A percentile compares a stretch with the other conserved stretches of the same genome.
These are phyloP conservation scores for Sporormia fimetaria DNA, from an alignment of 495 filamentous ascomycete species.

Conservation along the genomic window DNA sequence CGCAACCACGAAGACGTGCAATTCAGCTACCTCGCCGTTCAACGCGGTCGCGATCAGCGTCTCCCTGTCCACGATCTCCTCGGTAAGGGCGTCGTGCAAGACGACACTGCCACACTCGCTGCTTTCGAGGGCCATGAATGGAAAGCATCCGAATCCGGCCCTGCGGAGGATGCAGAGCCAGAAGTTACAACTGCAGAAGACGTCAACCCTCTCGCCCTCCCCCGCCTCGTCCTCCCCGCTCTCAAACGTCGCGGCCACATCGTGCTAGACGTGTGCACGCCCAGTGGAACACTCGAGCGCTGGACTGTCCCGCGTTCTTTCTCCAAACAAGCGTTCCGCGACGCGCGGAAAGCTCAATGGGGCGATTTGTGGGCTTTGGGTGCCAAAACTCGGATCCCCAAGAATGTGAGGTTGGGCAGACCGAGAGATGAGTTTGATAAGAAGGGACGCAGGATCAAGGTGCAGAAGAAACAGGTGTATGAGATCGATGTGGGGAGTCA, in stretches of 20 bases:
- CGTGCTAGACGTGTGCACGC: slow-evolving; percentile 83
- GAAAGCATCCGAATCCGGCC: slow-evolving; percentile 34
- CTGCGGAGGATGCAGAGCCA: too few relatives aligned
- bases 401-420: slow-evolving; percentile 49
- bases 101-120: slow-evolving; percentile 30
- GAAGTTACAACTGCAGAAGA: slow-evolving; percentile 36
- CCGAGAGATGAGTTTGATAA: slow-evolving; percentile 22
- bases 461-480: slow-evolving; percentile 17
- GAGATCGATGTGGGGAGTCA: slow-evolving; percentile 18
- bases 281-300: slow-evolving; percentile 73
- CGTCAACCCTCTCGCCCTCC: slow-evolving; percentile 53
- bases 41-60: slow-evolving; percentile 48
- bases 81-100: slow-evolving; percentile 28
- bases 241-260: slow-evolving; percentile 82
- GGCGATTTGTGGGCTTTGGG: slow-evolving; percentile 94
- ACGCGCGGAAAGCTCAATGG: slow-evolving; percentile 83
- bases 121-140: slow-evolving; percentile 33
- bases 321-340: slow-evolving; percentile 68
- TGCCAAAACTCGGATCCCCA: slow-evolving; percentile 65
- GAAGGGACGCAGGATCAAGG: slow-evolving; percentile 22
- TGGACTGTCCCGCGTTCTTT: slow-evolving; percentile 83
- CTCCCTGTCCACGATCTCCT: slow-evolving; percentile 13
- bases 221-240: slow-evolving; percentile 64
- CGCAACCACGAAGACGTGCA: slow-evolving; percentile 82
- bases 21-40: slow-evolving; percentile 83